Evolutionary conservation across 1,139 yeast species (phyloP).

Genomic region (Pichia sp.): DNA sequence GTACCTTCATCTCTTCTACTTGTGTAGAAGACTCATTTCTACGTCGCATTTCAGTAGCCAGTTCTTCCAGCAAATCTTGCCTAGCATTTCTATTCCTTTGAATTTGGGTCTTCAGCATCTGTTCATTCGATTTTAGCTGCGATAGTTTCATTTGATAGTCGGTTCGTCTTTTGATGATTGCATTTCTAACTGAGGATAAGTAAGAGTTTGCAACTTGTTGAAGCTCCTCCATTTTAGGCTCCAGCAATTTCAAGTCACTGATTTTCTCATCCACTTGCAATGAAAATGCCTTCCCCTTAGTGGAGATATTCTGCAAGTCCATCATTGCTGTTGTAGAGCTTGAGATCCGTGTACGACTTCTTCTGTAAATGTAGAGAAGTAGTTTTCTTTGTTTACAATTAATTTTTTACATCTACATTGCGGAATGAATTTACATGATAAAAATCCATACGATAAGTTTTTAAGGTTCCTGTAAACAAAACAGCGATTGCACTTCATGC

Average conservation of each 20-base stretch:
- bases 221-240: constrained; percentile 21
- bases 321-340: too few relatives aligned
- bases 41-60: constrained; percentile 18
- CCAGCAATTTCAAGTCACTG: constrained; percentile 18
- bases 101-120: constrained; percentile 15
- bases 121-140: constrained; percentile 17
- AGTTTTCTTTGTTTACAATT: too few relatives aligned
- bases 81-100: constrained; percentile 14
- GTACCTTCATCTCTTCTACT: constrained; percentile 23
- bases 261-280: constrained; percentile 11
- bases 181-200: constrained; percentile 14
- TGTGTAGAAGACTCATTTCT: constrained; percentile 23
- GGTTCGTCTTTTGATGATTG: constrained; percentile 17
- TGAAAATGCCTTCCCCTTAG: neutral
- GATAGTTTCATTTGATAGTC: constrained; percentile 20
- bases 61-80: constrained; percentile 17
- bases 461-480: too few relatives aligned
- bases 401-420: too few relatives aligned
- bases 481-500: too few relatives aligned
- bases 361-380: too few relatives aligned
- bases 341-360: too few relatives aligned
- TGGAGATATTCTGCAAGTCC: neutral
- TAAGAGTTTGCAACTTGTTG: constrained; percentile 15
- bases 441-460: too few relatives aligned
- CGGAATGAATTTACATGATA: too few relatives aligned